Base-by-base conservation (phyloP, 495 filamentous ascomycete species). In the Xylaria sp. region DNA sequence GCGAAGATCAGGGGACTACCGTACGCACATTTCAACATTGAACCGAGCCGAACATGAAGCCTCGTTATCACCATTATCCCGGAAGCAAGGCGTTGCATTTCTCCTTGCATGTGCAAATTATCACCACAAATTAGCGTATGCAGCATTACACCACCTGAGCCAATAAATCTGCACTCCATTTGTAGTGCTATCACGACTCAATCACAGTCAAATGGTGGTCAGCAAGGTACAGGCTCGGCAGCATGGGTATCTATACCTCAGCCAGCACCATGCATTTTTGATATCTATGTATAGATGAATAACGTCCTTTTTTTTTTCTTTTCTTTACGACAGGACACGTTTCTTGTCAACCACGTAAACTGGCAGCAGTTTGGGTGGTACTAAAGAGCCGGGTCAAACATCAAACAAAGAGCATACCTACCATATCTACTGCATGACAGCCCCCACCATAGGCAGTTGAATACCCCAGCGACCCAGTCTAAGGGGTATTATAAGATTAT, bases 81-180 rank as follows among this genome's bases (percentile, higher is more conserved):
- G 29, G 52, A 55, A 31, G 24, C 52, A 31, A 31, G 52, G 52
- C 26, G 26, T 55, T 37, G 19, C 57, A 59, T n/a, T 21, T 17
- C 11, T 61, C 59, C 59, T 43, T 61, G 59, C 59, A 61, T 24
- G 33, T 61, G 21, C 12, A 61, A 61, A 61, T 40, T 61, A 59
- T 37, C 33, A 37, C 31, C 57, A 61, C 35, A 61, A 61, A 61
- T 21, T 61, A 41, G 53, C 29, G 53, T 58, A 52, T 58, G 53
- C 53, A 58, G 31, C 31, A 59, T 26, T 35, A 59, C 31, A 59
- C 19, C 33, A 21, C 31, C 21, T 61, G 19, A 29, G 21, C 59
- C 59, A 61, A 61, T 37, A 29, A 35, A 41, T 61, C 59, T 35
- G 5, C 31, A n/a, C 59, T 21, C 29, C n/a, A 19, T 35, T 61